Percentiles rank a stretch among this genome's conserved stretches.
These are phyloP conservation scores for Linum trigynum DNA, from an alignment of 345 rosid genomes.

Conservation along the genomic window DNA sequence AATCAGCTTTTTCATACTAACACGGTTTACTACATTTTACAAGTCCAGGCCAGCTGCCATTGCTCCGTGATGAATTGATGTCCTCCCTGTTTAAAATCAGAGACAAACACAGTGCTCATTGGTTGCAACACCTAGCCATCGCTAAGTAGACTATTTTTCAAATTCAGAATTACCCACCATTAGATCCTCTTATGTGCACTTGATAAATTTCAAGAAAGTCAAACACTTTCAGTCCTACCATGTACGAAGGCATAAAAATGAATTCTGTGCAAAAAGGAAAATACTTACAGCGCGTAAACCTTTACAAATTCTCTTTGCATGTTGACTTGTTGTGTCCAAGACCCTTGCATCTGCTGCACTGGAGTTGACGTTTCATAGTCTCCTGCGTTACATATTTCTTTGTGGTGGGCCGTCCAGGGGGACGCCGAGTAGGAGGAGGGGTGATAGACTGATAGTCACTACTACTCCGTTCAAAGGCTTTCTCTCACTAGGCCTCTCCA, in stretches of 20 bases:
- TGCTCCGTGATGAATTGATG: too few relatives aligned
- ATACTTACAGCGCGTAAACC: slow-evolving; percentile 20
- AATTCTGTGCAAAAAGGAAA: slow-evolving; percentile 7
- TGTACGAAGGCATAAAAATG: not conserved
- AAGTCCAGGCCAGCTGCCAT: too few relatives aligned
- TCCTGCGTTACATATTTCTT: slow-evolving; percentile 55
- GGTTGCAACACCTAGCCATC: too few relatives aligned
- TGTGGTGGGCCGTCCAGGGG: slow-evolving; percentile 74
- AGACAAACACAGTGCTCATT: too few relatives aligned
- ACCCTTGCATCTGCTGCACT: slow-evolving; percentile 97
- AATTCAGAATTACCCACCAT: too few relatives aligned
- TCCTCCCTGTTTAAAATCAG: too few relatives aligned
- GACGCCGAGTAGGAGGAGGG: slow-evolving; percentile 80
- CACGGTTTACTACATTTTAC: too few relatives aligned
- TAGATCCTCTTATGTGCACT: too few relatives aligned
- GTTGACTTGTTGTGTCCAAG: slow-evolving; percentile 96
- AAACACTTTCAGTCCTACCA: too few relatives aligned
- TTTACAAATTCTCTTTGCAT: slow-evolving; percentile 62
- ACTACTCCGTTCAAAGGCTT: slow-evolving; percentile 34
- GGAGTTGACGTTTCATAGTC: slow-evolving; percentile 72
- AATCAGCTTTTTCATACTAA: too few relatives aligned
- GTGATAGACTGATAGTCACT: slow-evolving; percentile 67
- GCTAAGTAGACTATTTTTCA: too few relatives aligned
- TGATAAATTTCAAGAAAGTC: too few relatives aligned
- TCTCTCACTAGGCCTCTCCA: slow-evolving; percentile 35